A percentile compares a stretch with the other conserved stretches of the same genome.
phyloP scores from a whole-genome alignment of 176 grass and related monocot species.

The Oryza glumipatula region DNA sequence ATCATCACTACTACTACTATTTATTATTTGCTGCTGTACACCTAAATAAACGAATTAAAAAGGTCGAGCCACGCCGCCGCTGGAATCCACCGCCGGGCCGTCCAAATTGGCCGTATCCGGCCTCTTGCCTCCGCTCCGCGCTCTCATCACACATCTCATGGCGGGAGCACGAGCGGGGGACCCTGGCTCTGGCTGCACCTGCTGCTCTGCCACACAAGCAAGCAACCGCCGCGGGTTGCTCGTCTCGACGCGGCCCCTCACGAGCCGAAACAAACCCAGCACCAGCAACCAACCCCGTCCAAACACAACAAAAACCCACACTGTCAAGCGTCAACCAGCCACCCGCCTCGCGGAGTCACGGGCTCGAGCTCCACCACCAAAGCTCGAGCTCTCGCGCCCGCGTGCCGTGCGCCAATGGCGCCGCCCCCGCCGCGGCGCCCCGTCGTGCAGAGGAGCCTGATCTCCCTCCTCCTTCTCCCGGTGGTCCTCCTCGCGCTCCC shows the following conservation, averaged over 20 bases:
- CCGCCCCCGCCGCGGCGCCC: neutral
- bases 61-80: no score
- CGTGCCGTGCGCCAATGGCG: no score
- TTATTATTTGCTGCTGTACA: no score
- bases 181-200: no score
- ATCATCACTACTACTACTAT: no score
- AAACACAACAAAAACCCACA: neutral
- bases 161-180: no score
- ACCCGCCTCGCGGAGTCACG: constrained; percentile 27
- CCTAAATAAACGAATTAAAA: no score
- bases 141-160: no score
- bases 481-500: neutral
- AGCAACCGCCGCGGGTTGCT: neutral
- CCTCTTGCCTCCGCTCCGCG: no score
- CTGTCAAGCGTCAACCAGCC: neutral
- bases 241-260: constrained; percentile 38
- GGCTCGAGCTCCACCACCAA: neutral
- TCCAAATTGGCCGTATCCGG: no score
- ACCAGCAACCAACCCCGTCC: neutral
- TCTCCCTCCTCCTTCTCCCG: neutral
- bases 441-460: neutral
- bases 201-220: neutral
- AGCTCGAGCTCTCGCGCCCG: no score
- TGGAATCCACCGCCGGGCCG: no score
- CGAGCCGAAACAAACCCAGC: neutral